Evolutionary conservation across 441 rosid genomes (phyloP).

Genomic region (Populus trichocarpa): DNA sequence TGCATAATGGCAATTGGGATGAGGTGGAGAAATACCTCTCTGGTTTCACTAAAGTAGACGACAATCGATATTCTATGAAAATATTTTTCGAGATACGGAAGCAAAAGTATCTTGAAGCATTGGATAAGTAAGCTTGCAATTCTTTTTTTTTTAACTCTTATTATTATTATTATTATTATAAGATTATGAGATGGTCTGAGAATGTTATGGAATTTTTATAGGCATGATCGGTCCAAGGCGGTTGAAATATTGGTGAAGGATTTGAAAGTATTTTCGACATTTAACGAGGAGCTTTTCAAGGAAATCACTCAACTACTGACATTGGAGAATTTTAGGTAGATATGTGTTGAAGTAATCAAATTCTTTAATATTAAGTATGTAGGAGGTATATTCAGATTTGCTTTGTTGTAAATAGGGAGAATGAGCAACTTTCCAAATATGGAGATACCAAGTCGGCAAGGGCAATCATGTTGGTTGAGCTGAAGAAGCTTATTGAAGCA

Average conservation of each 20-base stretch:
- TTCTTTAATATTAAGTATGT: slow-evolving; percentile 1
- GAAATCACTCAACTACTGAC: slow-evolving; percentile 96
- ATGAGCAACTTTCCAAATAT: slow-evolving; percentile 92
- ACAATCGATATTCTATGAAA: slow-evolving; percentile 96
- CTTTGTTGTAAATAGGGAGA: slow-evolving; percentile 55
- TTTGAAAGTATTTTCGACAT: slow-evolving; percentile 91
- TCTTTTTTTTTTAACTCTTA: not conserved
- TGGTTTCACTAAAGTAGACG: slow-evolving; percentile 97
- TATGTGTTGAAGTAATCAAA: slow-evolving; percentile 5
- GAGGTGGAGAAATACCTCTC: slow-evolving; percentile 96
- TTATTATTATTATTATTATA: too few relatives aligned
- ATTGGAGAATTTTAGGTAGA: slow-evolving; percentile 84
- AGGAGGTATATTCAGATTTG: slow-evolving; percentile 15
- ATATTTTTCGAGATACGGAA: slow-evolving; percentile 97
- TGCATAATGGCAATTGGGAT: slow-evolving; percentile 91
- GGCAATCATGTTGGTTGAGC: slow-evolving; percentile 93
- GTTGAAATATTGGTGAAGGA: slow-evolving; percentile 93
- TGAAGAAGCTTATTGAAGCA: slow-evolving; percentile 97
- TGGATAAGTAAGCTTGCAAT: slow-evolving; percentile 67
- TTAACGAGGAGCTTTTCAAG: slow-evolving; percentile 95
- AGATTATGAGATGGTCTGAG: slow-evolving; percentile 3
- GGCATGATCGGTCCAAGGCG: slow-evolving; percentile 95
- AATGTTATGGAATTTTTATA: slow-evolving; percentile 24
- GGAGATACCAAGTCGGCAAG: slow-evolving; percentile 97
- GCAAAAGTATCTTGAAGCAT: slow-evolving; percentile 98